Conservation (phyloP, 345 rosid genomes). For the Clarkia xantiana region DNA sequence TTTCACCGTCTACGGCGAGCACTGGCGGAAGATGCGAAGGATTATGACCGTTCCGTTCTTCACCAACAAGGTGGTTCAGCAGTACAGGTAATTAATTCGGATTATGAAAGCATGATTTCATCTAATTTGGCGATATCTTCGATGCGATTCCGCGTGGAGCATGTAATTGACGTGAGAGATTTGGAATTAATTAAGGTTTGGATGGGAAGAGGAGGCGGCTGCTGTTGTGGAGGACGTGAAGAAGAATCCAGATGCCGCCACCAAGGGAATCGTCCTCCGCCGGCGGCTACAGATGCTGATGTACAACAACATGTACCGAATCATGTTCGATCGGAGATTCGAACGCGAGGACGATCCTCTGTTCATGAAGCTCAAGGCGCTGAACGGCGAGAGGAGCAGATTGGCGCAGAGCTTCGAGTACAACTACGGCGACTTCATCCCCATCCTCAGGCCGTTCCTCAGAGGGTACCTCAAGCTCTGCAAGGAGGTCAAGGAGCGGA, state of each 20-base stretch:
- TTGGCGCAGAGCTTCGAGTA: slow-evolving; percentile 95
- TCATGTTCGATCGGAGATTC: slow-evolving; percentile 89
- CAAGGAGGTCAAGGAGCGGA: slow-evolving; percentile 65
- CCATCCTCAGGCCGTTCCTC: slow-evolving; percentile 80
- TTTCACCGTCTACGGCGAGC: slow-evolving; percentile 96
- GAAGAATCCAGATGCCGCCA: slow-evolving; percentile 63
- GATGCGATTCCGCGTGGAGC: too few relatives aligned
- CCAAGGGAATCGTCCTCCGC: slow-evolving; percentile 57
- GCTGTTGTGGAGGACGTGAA: slow-evolving; percentile 58
- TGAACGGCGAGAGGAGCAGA: slow-evolving; percentile 90
- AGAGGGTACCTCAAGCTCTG: slow-evolving; percentile 90
- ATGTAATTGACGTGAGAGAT: too few relatives aligned
- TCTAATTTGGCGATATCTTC: too few relatives aligned
- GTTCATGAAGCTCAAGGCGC: slow-evolving; percentile 55
- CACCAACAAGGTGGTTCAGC: slow-evolving; percentile 84
- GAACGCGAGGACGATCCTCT: slow-evolving; percentile 85
- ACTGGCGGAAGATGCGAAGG: slow-evolving; percentile 96
- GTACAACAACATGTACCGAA: slow-evolving; percentile 93
- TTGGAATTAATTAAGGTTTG: slow-evolving; percentile 6
- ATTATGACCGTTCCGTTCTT: slow-evolving; percentile 99
- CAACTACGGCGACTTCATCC: slow-evolving; percentile 92
- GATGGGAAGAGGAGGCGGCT: slow-evolving; percentile 74
- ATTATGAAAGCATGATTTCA: too few relatives aligned
- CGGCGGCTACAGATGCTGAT: slow-evolving; percentile 77
- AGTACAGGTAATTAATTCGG: slow-evolving; percentile 19